Evolutionary conservation across 2,329 filamentous ascomycete genomes (phyloP), one percentile per base, ranked within the genome.

Genomic region (Sclerotinia nivalis): DNA sequence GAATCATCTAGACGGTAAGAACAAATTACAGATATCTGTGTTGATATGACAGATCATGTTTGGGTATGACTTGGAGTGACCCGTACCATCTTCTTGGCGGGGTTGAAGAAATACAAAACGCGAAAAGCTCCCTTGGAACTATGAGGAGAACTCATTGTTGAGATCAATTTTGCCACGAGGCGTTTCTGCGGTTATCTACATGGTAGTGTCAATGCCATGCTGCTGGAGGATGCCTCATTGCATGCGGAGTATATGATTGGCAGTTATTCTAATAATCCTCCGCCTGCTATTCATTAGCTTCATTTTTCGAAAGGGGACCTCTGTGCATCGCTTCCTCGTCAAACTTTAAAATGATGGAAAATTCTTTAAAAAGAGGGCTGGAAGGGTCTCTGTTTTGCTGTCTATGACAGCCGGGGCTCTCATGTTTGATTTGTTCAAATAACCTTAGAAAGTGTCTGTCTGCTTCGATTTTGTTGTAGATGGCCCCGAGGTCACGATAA

Each of bases 131-230:
- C 22, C 37, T 52, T 22, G 40, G 40, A 15, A 43, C 40, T 43
- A 64, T 47, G 50, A 37, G 47, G 37, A 62, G 37, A 52, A 55
- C 49, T 65, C 40, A 25, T 37, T 40, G 40, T 55, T 47, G 58
- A 69, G 49, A 64, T 47, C 47, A 65, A 40, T 59, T 69, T 72
- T 72, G 71, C 74, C 74, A 75, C 73, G 73, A 73, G 74, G 72
- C 52, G 61, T 67, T 66, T 70, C 54, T 72, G 72, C 73, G 72
- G 74, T 64, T 73, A 60, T 71, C 70, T 68, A 72, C 73, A 73
- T 69, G 59, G 61, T 59, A 69, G 34, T 54, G 50, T 43, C 60
- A 69, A 54, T 67, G 54, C 61, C 68, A 69, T 69, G 68, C 43
- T 59, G 47, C 43, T 67, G 54, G 65, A 43, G 43, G 43, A 50